These are phyloP conservation scores for Calonectria pauciramosa DNA, from an alignment of 2,329 filamentous ascomycete genomes.

Conservation along the genomic window DNA sequence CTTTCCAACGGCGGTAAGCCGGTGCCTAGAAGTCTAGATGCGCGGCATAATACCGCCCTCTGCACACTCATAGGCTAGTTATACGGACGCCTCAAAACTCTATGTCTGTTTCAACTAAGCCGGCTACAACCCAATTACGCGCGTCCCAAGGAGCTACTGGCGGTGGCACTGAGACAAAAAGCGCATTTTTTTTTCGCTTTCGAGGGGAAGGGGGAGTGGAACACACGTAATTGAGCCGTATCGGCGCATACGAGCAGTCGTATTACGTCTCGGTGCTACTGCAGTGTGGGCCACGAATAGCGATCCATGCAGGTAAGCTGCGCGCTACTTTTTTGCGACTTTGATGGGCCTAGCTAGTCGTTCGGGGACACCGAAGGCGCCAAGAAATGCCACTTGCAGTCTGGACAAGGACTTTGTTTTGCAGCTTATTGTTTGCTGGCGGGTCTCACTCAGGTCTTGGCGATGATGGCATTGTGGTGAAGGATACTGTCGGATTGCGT, in stretches of 20 bases:
- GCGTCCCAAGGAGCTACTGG: neutral
- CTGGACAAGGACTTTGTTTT: neutral
- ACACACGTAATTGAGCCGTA: neutral
- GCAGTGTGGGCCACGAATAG: neutral
- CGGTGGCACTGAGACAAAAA: neutral
- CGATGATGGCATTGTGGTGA: neutral
- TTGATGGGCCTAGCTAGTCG: neutral
- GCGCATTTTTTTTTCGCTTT: neutral
- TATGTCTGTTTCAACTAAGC: neutral
- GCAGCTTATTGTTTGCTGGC: neutral
- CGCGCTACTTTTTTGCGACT: neutral
- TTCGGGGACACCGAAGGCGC: neutral
- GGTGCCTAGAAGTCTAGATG: neutral
- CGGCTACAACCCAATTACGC: neutral
- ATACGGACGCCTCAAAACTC: neutral
- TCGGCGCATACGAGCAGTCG: too few relatives aligned
- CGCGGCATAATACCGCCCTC: neutral
- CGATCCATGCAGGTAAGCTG: neutral
- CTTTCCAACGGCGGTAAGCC: neutral
- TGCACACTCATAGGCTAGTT: neutral
- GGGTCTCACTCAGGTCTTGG: neutral
- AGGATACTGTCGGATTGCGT: neutral
- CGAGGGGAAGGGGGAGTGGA: neutral
- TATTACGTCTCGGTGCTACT: neutral
- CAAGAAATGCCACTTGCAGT: neutral